Percentiles rank a stretch among this genome's conserved stretches.
phyloP scores from a whole-genome alignment of 352 stramenopile species.

The Pythium grandisporangium region DNA sequence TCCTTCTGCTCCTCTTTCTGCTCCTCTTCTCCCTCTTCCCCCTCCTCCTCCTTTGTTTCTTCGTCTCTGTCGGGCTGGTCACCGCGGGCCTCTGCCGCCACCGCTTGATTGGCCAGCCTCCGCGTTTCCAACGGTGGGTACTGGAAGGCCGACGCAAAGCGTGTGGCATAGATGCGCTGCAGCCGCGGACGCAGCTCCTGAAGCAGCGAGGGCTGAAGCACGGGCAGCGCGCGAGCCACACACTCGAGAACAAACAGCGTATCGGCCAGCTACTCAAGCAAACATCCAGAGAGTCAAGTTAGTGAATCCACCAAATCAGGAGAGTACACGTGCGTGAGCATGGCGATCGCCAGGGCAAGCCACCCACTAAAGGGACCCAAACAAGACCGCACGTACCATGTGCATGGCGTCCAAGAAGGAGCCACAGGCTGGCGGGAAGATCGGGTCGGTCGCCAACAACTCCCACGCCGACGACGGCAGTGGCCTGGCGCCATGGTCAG shows the following conservation, averaged over 20 bases:
- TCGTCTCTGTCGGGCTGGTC: background rate
- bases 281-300: background rate
- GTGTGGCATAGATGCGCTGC: conserved; percentile 5
- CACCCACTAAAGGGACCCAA: too few relatives aligned
- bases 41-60: background rate
- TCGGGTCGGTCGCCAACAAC: conserved; percentile 3
- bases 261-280: conserved; percentile 8
- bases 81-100: background rate
- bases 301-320: background rate
- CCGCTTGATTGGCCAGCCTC: too few relatives aligned
- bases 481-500: too few relatives aligned
- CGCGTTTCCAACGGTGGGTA: conserved; percentile 12
- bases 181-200: conserved; percentile 3
- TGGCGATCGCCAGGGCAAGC: too few relatives aligned
- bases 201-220: conserved; percentile 1
- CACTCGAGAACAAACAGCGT: conserved; percentile 10
- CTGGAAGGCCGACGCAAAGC: conserved; percentile 8
- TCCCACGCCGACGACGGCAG: background rate
- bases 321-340: too few relatives aligned
- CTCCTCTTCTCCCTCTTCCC: conserved; percentile 3
- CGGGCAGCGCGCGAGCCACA: conserved; percentile 4
- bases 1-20: background rate
- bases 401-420: conserved; percentile 12
- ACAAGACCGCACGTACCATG: conserved; percentile 6
- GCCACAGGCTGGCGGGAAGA: conserved; percentile 5